Conservation (phyloP, 768 basidiomycete genomes). For the Phlebiopsis gigantea region DNA sequence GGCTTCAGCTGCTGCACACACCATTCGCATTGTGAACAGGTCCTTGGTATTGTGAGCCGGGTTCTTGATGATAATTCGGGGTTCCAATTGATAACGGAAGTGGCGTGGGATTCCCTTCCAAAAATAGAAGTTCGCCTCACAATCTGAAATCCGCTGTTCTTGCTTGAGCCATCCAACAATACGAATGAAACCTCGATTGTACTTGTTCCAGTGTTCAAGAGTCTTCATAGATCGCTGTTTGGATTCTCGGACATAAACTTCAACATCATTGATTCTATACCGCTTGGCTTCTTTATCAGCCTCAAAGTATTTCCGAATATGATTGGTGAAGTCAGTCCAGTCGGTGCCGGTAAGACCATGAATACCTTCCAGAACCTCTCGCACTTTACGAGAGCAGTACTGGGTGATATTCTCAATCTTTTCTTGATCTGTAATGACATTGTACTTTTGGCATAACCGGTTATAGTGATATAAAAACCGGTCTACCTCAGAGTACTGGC, state of each 20-base stretch:
- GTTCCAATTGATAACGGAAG: not conserved
- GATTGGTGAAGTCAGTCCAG: not conserved
- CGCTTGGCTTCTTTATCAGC: not conserved
- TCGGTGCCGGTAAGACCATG: not conserved
- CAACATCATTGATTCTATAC: not conserved
- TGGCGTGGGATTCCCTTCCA: not conserved
- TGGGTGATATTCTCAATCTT: constrained; percentile 4
- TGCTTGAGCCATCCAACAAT: constrained; percentile 1
- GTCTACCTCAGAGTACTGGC: not conserved
- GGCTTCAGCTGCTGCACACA: not conserved
- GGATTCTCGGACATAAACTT: not conserved
- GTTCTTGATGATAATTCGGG: not conserved
- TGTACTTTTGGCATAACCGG: not conserved
- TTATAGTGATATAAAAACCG: constrained; percentile 1
- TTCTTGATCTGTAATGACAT: not conserved
- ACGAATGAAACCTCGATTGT: constrained; percentile 3
- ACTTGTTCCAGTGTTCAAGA: not conserved
- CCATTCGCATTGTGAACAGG: not conserved
- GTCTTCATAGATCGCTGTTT: not conserved
- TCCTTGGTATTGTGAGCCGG: not conserved
- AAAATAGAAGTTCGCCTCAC: not conserved
- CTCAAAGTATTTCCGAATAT: constrained; percentile 3
- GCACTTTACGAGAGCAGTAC: constrained; percentile 4
- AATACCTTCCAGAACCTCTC: constrained; percentile 1
- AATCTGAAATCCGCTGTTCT: not conserved